phyloP scores from a whole-genome alignment of 2,329 filamentous ascomycete species.

The Sclerotinia glacialis region DNA sequence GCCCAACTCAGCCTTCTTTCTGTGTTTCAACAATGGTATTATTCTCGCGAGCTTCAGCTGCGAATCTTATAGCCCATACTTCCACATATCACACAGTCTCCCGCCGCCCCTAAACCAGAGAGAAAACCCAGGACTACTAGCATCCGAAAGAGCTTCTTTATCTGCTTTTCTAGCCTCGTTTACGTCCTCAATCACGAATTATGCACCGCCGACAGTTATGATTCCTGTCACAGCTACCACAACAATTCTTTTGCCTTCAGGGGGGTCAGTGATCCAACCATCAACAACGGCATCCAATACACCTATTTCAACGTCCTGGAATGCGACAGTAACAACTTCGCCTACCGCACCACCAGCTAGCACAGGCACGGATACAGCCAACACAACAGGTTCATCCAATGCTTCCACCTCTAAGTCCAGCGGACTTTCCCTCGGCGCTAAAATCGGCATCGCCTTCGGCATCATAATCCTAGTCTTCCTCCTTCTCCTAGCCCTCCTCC shows the following conservation, averaged over 20 bases:
- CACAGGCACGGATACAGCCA: not conserved
- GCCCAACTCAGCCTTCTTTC: slow-evolving; percentile 6
- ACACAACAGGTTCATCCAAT: not conserved
- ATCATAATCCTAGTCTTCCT: slow-evolving; percentile 3
- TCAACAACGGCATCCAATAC: not conserved
- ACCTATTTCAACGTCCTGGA: not conserved
- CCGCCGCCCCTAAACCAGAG: not conserved
- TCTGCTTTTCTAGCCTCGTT: not conserved
- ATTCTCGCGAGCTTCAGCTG: not conserved
- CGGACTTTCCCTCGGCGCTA: slow-evolving; percentile 15
- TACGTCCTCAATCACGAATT: not conserved
- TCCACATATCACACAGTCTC: not conserved
- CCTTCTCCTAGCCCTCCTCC: slow-evolving; percentile 5
- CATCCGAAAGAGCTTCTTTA: not conserved
- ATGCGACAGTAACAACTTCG: slow-evolving; percentile 1
- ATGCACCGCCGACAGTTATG: not conserved
- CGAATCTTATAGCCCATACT: slow-evolving; percentile 6
- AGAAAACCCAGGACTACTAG: not conserved
- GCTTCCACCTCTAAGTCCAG: not conserved
- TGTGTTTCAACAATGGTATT: not conserved
- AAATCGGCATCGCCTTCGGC: slow-evolving; percentile 20
- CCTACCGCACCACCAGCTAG: not conserved
- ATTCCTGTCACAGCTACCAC: not conserved
- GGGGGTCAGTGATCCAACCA: not conserved
- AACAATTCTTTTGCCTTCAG: not conserved